Evolutionary conservation across 108 stramenopile genomes (phyloP).

Genomic region (Nitzschia sp.): DNA sequence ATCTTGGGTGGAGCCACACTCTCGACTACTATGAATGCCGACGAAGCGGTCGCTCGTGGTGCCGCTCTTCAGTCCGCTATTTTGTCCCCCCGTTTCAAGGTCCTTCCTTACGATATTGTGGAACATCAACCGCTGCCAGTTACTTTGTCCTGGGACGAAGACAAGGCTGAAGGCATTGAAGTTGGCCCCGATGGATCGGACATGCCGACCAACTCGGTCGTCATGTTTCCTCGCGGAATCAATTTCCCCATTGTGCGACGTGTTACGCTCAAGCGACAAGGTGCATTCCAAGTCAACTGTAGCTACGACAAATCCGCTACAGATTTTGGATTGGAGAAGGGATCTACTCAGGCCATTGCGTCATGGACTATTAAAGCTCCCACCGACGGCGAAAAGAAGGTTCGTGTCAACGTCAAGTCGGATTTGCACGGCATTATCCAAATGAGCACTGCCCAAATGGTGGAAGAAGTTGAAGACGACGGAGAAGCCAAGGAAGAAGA

Average conservation of each 20-base stretch:
- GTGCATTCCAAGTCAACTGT: slow-evolving; percentile 77
- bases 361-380: slow-evolving; percentile 72
- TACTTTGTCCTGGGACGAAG: slow-evolving; percentile 90
- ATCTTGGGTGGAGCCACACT: slow-evolving; percentile 71
- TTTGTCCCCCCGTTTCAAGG: slow-evolving; percentile 96
- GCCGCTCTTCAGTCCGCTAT: slow-evolving; percentile 97
- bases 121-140: slow-evolving; percentile 91
- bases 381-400: slow-evolving; percentile 73
- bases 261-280: slow-evolving; percentile 83
- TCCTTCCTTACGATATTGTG: slow-evolving; percentile 92
- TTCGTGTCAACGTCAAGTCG: slow-evolving; percentile 96
- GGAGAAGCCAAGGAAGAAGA: slow-evolving; percentile 52
- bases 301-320: slow-evolving; percentile 64
- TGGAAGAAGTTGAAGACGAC: slow-evolving; percentile 90
- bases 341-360: slow-evolving; percentile 56
- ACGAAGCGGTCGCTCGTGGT: slow-evolving; percentile 96
- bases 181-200: slow-evolving; percentile 56
- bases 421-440: slow-evolving; percentile 91
- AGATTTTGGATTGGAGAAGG: slow-evolving; percentile 49
- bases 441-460: slow-evolving; percentile 92
- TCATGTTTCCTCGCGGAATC: slow-evolving; percentile 91
- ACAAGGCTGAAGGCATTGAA: slow-evolving; percentile 54
- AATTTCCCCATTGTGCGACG: slow-evolving; percentile 93
- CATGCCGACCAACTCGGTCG: slow-evolving; percentile 78
- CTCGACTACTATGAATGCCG: slow-evolving; percentile 97